Conservation (phyloP, 129 eudicot species). For the Heracleum sosnowskyi region DNA sequence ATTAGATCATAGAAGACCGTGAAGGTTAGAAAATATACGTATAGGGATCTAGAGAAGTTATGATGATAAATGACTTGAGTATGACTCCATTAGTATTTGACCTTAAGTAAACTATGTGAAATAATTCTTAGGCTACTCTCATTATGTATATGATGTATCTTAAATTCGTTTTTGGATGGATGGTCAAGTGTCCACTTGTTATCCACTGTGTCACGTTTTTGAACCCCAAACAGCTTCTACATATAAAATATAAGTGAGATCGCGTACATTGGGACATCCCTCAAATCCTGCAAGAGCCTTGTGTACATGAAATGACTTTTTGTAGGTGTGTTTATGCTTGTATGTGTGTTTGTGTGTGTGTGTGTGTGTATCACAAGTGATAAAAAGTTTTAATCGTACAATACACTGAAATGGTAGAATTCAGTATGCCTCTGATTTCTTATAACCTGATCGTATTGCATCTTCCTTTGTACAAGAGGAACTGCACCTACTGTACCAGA, state of each 20-base stretch:
- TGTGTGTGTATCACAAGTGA: too few relatives aligned
- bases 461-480: slow-evolving; percentile 35
- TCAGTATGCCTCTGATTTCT: not conserved
- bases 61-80: not conserved
- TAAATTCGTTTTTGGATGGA: not conserved
- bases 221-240: not conserved
- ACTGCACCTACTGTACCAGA: slow-evolving; percentile 67
- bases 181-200: not conserved
- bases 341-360: not conserved
- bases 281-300: not conserved
- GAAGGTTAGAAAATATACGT: not conserved
- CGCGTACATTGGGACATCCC: not conserved
- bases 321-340: not conserved
- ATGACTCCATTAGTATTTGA: not conserved
- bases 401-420: not conserved
- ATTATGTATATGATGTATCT: not conserved
- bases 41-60: not conserved
- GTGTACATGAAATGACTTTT: not conserved
- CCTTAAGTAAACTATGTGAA: not conserved
- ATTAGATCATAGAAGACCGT: not conserved
- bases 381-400: not conserved
- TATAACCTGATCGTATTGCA: slow-evolving; percentile 2
- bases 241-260: not conserved
- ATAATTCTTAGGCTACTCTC: not conserved
- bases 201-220: not conserved